Percentiles rank a stretch among this genome's conserved stretches.
Conservation (phyloP, 78 protist genomes). For the Anaeramoeba ignava region DNA sequence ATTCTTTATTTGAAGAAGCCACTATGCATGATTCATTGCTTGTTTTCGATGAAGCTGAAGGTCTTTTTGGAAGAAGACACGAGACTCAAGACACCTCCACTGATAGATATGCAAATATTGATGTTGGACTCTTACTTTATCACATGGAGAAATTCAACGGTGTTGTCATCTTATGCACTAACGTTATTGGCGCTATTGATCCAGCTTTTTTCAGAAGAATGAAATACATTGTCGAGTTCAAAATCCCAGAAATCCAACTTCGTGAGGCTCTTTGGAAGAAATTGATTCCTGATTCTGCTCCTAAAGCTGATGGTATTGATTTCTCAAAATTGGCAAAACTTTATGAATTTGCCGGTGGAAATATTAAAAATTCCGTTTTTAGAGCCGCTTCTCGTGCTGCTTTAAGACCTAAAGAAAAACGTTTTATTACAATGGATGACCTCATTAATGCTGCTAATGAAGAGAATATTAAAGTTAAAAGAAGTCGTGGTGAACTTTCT, state of each 20-base stretch:
- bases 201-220: neutral
- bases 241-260: neutral
- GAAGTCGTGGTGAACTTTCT: too few species aligned
- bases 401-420: too few species aligned
- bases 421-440: too few species aligned
- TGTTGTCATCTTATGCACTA: constrained; percentile 17
- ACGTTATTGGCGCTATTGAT: neutral
- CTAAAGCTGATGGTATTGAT: neutral
- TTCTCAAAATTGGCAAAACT: neutral
- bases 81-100: neutral
- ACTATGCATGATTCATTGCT: constrained; percentile 27
- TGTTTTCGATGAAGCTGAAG: constrained; percentile 42
- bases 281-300: neutral
- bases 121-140: constrained; percentile 22
- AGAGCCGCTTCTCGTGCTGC: too few species aligned
- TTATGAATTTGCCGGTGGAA: neutral
- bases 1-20: constrained; percentile 31
- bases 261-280: neutral
- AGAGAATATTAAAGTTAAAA: too few species aligned
- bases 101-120: constrained; percentile 13
- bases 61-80: constrained; percentile 19
- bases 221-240: neutral
- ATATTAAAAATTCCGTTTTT: neutral
- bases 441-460: too few species aligned
- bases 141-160: constrained; percentile 38